Evolutionary conservation across 1,139 yeast genomes (phyloP), one percentile per base, ranked within the genome.

Genomic region (Debaryomyces robertsiae): DNA sequence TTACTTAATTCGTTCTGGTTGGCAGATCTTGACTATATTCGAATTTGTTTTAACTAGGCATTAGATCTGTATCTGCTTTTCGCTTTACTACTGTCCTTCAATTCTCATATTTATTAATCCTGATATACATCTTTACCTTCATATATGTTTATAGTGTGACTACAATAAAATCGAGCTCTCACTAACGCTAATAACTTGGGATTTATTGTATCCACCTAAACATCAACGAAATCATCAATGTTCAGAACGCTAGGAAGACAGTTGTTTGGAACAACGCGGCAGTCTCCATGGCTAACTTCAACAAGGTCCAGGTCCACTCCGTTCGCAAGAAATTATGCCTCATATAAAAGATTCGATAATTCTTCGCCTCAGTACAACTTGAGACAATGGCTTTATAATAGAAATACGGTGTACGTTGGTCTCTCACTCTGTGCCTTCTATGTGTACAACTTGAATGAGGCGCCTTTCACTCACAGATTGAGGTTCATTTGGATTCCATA

Each of bases 381-480:
- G 17, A 35, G 42, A 17, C 41, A 42, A 6, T 37, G 50, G 5
- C 38, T 59, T 9, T 44, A 50, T 13, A 58, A 51, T 32, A 48
- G 61, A 38, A 55, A 49, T 17, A 42, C 57, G 0, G 14, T 54
- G 10, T 63, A 62, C 37, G 38, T 54, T 13, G 54, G 49, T 2
- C 45, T 50, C 6, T 65, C 60, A 2, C 39, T 57, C 3, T 46
- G 45, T 2, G 67, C 77, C 1, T 72, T 87, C 49, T 82, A 85
- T 49, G 54, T 81, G 3, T 70, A 83, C 37, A 82, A 90, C 55
- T 65, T 87, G 29, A 85, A 90, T 47, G 77, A 77, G 48, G 96
- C 96, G 0, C 98, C 98, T 1, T 82, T 84, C 28, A 83, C 96
- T 1, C 80, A 82, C 19, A 70, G 98, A 39, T 65, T 64, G 25